Evolutionary conservation across 331 rosid genomes (phyloP).

Genomic region (Quercus phellos): DNA sequence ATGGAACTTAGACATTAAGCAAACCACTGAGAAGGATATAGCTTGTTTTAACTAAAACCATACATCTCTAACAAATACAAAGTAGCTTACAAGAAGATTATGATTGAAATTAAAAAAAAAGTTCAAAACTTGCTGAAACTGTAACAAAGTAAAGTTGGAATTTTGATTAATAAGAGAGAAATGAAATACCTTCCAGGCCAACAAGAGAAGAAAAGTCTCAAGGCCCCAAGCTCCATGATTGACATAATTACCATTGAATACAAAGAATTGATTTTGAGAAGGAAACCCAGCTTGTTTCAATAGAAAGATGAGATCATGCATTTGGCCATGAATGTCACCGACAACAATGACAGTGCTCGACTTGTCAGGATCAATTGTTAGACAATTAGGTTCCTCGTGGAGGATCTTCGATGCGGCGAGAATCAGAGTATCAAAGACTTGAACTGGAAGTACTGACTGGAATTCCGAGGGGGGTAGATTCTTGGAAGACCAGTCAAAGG

Average conservation of each 20-base stretch:
- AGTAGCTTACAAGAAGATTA: too few species aligned
- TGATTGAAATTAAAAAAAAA: neutral
- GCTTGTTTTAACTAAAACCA: too few species aligned
- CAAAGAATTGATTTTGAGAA: slow-evolving; percentile 63
- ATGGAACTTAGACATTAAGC: too few species aligned
- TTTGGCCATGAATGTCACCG: slow-evolving; percentile 81
- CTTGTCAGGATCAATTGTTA: slow-evolving; percentile 55
- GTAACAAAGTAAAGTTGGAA: too few species aligned
- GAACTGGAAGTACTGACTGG: slow-evolving; percentile 39
- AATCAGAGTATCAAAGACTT: slow-evolving; percentile 48
- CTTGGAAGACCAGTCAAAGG: slow-evolving; percentile 47
- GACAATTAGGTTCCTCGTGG: slow-evolving; percentile 68
- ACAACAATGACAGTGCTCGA: slow-evolving; percentile 67
- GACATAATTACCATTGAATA: slow-evolving; percentile 85
- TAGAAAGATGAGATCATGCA: slow-evolving; percentile 63
- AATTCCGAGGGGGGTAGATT: slow-evolving; percentile 46
- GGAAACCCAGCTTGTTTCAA: slow-evolving; percentile 61
- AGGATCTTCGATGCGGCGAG: slow-evolving; percentile 52
- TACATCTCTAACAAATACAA: too few species aligned
- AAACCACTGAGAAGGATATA: too few species aligned
- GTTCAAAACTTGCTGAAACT: neutral
- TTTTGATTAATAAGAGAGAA: neutral
- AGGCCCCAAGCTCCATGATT: slow-evolving; percentile 77
- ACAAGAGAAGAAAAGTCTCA: slow-evolving; percentile 74
- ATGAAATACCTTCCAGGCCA: slow-evolving; percentile 82